A percentile compares a stretch with the other conserved stretches of the same genome.
Evolutionary conservation across 2,329 filamentous ascomycete species (phyloP).

Genomic region (Fusarium pseudocircinatum): DNA sequence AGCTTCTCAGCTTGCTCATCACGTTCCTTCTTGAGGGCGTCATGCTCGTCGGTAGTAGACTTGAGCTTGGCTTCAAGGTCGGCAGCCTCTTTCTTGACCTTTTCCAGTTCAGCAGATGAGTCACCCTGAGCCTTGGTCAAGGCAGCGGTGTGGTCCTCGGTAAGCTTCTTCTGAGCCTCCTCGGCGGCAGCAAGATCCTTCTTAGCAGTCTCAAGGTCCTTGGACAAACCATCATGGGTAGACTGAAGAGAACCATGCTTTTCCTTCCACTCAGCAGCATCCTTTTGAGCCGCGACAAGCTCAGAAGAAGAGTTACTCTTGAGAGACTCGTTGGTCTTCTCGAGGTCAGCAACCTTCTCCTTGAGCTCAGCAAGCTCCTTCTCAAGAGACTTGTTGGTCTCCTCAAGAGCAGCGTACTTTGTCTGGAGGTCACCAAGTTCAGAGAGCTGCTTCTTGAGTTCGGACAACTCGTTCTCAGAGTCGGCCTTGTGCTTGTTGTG

Average conservation of each 20-base stretch:
- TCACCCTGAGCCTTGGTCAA: conserved; percentile 39
- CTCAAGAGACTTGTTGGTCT: conserved; percentile 39
- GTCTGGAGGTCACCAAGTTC: conserved; percentile 46
- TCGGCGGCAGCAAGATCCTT: conserved; percentile 42
- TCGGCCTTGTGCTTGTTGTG: conserved; percentile 45
- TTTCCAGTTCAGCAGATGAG: conserved; percentile 35
- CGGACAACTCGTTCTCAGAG: conserved; percentile 42
- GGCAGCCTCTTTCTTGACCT: conserved; percentile 27
- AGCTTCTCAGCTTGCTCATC: conserved; percentile 36
- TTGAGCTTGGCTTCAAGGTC: conserved; percentile 43
- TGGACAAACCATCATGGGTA: conserved; percentile 37
- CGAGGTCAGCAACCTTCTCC: conserved; percentile 41
- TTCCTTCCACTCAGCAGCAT: conserved; percentile 41
- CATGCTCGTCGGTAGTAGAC: conserved; percentile 35
- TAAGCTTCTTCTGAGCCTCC: conserved; percentile 41
- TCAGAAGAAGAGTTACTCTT: conserved; percentile 48
- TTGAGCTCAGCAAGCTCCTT: conserved; percentile 44
- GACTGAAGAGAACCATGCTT: conserved; percentile 41
- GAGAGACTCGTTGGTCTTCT: conserved; percentile 40
- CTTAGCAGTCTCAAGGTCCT: conserved; percentile 46
- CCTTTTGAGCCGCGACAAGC: conserved; percentile 45
- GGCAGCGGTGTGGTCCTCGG: conserved; percentile 33
- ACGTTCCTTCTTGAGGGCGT: conserved; percentile 36
- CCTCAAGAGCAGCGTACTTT: conserved; percentile 46
- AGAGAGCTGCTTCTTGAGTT: conserved; percentile 45